These are phyloP conservation scores for Pseudozyma sp. DNA, from an alignment of 1,284 basidiomycete genomes.

Conservation along the genomic window DNA sequence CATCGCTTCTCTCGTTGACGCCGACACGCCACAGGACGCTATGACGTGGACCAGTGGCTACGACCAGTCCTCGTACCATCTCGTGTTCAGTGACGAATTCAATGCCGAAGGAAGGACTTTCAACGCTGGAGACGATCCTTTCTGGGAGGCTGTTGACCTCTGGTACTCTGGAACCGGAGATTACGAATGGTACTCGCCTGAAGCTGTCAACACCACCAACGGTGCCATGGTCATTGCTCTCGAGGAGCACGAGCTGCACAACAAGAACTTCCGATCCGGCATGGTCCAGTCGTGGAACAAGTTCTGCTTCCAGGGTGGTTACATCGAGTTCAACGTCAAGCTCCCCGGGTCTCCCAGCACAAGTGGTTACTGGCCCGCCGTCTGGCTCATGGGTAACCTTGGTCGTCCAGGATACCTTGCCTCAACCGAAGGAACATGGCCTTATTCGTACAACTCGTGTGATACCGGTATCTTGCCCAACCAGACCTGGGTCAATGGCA, in stretches of 20 bases:
- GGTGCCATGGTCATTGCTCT: conserved; percentile 59
- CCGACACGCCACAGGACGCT: conserved; percentile 50
- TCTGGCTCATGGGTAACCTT: conserved; percentile 67
- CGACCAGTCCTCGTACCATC: conserved; percentile 65
- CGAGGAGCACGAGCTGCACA: conserved; percentile 53
- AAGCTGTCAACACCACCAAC: conserved; percentile 61
- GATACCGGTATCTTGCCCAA: conserved; percentile 65
- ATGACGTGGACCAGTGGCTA: conserved; percentile 39
- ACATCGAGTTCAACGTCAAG: conserved; percentile 61
- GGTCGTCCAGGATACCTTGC: conserved; percentile 66
- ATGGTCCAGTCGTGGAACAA: conserved; percentile 69
- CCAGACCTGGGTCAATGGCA: conserved; percentile 57
- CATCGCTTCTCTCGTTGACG: conserved; percentile 50
- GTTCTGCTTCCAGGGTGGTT: conserved; percentile 68
- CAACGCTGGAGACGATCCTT: conserved; percentile 68
- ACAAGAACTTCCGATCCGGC: conserved; percentile 66
- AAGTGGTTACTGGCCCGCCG: conserved; percentile 72
- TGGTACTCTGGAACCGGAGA: conserved; percentile 68
- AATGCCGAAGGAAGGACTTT: conserved; percentile 78
- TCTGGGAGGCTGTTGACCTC: conserved; percentile 65
- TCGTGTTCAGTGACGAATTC: conserved; percentile 80
- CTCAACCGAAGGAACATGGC: conserved; percentile 67
- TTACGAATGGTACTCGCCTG: conserved; percentile 69
- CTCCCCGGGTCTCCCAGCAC: conserved; percentile 60
- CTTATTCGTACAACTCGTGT: conserved; percentile 70